These are phyloP conservation scores for Geotrichum macrosporum DNA, from an alignment of 1,139 yeast species.

Conservation along the genomic window DNA sequence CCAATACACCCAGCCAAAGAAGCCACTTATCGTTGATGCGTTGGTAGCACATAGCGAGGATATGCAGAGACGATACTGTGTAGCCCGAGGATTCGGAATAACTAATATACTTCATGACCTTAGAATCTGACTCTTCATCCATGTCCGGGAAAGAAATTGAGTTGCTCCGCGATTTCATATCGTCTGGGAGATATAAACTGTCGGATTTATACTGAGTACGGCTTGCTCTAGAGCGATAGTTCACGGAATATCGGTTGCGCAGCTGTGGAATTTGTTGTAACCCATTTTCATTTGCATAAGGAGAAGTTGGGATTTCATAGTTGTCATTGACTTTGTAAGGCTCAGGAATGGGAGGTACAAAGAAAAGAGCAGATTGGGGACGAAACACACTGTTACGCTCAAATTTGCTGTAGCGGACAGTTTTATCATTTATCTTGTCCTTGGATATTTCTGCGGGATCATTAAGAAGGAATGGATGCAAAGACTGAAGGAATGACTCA, in stretches of 20 bases:
- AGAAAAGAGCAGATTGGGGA: conserved; percentile 15
- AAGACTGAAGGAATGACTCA: neutral
- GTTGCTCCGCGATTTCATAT: neutral
- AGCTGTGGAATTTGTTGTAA: too few species aligned
- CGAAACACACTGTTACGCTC: conserved; percentile 5
- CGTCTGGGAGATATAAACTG: neutral
- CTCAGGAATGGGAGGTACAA: conserved; percentile 11
- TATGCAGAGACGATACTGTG: conserved; percentile 14
- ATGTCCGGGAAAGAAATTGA: neutral
- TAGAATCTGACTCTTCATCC: neutral
- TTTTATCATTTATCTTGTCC: too few species aligned
- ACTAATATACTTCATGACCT: conserved; percentile 16
- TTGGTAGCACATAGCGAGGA: conserved; percentile 15
- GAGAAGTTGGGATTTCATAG: conserved; percentile 1
- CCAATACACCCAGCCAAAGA: conserved; percentile 49
- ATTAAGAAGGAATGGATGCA: neutral
- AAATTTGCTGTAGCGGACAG: conserved; percentile 12
- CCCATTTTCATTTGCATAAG: too few species aligned
- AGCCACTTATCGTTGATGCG: conserved; percentile 36
- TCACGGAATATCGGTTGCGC: too few species aligned
- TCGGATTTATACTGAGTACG: neutral
- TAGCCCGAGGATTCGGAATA: conserved; percentile 12
- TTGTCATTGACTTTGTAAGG: neutral
- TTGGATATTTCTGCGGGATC: too few species aligned
- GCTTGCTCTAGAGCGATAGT: neutral